phyloP scores from a whole-genome alignment of 768 basidiomycete species.

The Calocybe cyanea region DNA sequence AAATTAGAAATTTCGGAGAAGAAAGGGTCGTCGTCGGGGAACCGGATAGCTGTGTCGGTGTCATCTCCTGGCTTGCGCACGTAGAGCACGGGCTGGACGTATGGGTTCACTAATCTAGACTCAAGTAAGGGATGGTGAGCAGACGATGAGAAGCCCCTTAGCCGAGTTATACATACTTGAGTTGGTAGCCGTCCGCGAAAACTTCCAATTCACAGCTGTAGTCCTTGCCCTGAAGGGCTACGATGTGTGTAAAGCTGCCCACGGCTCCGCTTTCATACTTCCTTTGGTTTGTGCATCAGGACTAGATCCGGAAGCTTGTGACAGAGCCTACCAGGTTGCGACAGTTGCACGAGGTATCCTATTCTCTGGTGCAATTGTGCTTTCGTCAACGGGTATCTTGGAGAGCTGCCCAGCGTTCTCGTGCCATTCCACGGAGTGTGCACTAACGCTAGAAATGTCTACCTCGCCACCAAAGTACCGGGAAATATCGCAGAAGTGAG shows the following conservation, averaged over 20 bases:
- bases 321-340: slow-evolving; percentile 69
- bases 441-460: slow-evolving; percentile 73
- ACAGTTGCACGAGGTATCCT: slow-evolving; percentile 92
- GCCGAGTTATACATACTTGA: slow-evolving; percentile 50
- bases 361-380: slow-evolving; percentile 77
- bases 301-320: not conserved
- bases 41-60: slow-evolving; percentile 62
- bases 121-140: slow-evolving; percentile 3
- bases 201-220: slow-evolving; percentile 96
- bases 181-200: slow-evolving; percentile 87
- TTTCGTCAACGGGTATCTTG: slow-evolving; percentile 82
- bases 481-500: slow-evolving; percentile 95
- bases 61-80: slow-evolving; percentile 84
- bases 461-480: slow-evolving; percentile 98
- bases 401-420: slow-evolving; percentile 84
- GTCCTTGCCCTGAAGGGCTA: slow-evolving; percentile 86
- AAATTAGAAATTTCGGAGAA: slow-evolving; percentile 91
- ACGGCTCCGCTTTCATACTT: slow-evolving; percentile 96
- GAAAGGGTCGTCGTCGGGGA: slow-evolving; percentile 87
- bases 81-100: slow-evolving; percentile 85
- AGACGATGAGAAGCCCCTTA: not conserved
- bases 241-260: slow-evolving; percentile 86
- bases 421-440: slow-evolving; percentile 90
- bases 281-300: slow-evolving; percentile 37
- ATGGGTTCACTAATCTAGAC: slow-evolving; percentile 81